A percentile compares a stretch with the other conserved stretches of the same genome.
phyloP scores from a whole-genome alignment of 352 stramenopile genomes.

The Aphanomyces invadans region DNA sequence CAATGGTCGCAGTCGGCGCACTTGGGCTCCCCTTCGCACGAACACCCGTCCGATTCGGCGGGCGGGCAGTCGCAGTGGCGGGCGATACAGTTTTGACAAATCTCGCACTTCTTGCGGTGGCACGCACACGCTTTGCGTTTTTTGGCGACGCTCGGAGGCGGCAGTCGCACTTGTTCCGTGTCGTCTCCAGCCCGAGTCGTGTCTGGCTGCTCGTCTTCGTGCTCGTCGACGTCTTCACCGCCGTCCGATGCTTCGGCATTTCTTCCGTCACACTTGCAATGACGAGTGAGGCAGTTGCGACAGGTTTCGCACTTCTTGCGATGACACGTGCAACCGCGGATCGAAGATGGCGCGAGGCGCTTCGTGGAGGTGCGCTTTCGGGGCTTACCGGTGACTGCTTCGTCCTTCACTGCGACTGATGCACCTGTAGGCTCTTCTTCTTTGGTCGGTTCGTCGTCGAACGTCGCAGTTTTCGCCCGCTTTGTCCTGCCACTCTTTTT shows the following conservation, averaged over 20 bases:
- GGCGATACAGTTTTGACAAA: constrained; percentile 8
- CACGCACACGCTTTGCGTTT: constrained; percentile 1
- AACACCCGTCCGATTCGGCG: background rate
- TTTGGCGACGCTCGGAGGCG: background rate
- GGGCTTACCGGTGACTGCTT: background rate
- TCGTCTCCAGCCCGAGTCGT: background rate
- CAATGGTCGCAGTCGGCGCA: background rate
- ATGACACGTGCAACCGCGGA: background rate
- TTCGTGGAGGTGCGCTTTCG: background rate
- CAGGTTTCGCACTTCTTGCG: constrained; percentile 12
- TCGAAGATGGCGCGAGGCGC: background rate
- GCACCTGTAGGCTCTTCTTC: background rate
- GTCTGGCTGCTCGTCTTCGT: too few species aligned
- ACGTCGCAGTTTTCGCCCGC: background rate
- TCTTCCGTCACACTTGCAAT: constrained; percentile 10
- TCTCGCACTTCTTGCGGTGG: constrained; percentile 4
- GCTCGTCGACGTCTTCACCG: background rate
- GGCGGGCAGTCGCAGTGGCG: constrained; percentile 1
- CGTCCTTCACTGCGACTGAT: background rate
- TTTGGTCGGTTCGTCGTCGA: background rate
- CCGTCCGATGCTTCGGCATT: background rate
- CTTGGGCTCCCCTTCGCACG: background rate
- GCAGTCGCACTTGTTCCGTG: background rate
- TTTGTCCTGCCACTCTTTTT: background rate
- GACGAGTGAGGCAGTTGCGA: constrained; percentile 5